phyloP scores from a whole-genome alignment of 345 rosid genomes.

The Turnera subulata region DNA sequence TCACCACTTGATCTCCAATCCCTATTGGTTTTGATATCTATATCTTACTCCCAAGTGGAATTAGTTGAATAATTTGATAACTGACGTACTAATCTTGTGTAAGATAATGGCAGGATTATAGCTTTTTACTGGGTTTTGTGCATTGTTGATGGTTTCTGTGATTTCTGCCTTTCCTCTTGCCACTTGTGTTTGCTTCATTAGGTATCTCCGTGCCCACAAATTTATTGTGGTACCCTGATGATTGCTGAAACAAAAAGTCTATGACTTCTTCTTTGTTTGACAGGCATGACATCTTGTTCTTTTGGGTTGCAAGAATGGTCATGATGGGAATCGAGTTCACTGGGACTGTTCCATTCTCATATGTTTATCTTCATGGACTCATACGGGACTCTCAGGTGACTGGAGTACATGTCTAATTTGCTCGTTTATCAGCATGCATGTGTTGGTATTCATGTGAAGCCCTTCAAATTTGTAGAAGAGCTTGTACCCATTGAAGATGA shows the following conservation, averaged over 20 bases:
- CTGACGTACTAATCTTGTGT: too few species aligned
- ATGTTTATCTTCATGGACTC: constrained; percentile 92
- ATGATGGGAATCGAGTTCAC: constrained; percentile 99
- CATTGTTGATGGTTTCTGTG: neutral
- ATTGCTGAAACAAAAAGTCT: constrained; percentile 13
- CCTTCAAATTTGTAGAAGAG: neutral
- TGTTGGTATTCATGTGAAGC: neutral
- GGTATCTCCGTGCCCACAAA: neutral
- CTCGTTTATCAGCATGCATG: neutral
- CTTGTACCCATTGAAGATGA: neutral
- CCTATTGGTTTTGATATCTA: too few species aligned
- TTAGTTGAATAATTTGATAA: too few species aligned
- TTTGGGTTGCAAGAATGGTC: constrained; percentile 99
- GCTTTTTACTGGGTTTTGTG: neutral
- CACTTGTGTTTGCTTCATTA: neutral
- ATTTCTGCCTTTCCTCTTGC: neutral
- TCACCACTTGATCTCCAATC: too few species aligned
- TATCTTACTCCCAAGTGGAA: too few species aligned
- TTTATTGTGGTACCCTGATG: constrained; percentile 8
- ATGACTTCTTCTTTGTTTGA: constrained; percentile 20
- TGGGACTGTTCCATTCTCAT: constrained; percentile 84
- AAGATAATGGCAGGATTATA: too few species aligned
- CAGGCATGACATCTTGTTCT: constrained; percentile 99
- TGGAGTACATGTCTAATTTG: constrained; percentile 9
- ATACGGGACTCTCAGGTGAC: constrained; percentile 89